Percentiles rank a stretch among this genome's conserved stretches.
phyloP scores from a whole-genome alignment of 306 rosid genomes.

The Lagenaria siceraria region DNA sequence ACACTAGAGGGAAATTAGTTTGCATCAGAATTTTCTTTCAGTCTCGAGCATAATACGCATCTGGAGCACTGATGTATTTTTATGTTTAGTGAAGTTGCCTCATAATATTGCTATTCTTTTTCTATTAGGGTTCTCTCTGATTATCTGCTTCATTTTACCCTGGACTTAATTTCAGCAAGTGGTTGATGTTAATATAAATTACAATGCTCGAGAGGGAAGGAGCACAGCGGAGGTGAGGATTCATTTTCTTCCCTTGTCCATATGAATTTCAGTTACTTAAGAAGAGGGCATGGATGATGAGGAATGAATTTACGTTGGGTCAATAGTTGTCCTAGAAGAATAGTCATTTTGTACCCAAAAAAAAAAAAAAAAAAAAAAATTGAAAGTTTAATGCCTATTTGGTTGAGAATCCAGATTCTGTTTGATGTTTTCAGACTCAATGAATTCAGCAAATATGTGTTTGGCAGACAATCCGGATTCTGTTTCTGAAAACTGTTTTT shows the following conservation, averaged over 20 bases:
- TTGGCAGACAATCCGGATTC: no score
- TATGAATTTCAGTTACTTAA: background rate
- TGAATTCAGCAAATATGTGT: no score
- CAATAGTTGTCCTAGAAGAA: background rate
- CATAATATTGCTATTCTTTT: background rate
- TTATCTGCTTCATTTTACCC: background rate
- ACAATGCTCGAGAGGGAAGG: conserved; percentile 82
- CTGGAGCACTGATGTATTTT: background rate
- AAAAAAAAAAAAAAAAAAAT: no score
- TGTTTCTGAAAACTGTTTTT: no score
- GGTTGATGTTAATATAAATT: conserved; percentile 61
- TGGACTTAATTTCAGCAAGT: conserved; percentile 37
- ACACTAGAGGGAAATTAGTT: background rate
- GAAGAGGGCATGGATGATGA: background rate
- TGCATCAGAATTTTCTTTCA: background rate
- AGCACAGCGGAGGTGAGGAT: conserved; percentile 71
- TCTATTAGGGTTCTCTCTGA: background rate
- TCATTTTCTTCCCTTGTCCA: background rate
- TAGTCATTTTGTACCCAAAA: background rate
- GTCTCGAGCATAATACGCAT: background rate
- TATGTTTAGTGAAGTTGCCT: background rate
- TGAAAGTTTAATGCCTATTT: no score
- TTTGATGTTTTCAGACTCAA: no score
- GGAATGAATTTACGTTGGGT: background rate
- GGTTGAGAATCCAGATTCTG: no score